These are phyloP conservation scores for Nannizzia gypsea DNA, from an alignment of 2,329 filamentous ascomycete species.

Conservation along the genomic window DNA sequence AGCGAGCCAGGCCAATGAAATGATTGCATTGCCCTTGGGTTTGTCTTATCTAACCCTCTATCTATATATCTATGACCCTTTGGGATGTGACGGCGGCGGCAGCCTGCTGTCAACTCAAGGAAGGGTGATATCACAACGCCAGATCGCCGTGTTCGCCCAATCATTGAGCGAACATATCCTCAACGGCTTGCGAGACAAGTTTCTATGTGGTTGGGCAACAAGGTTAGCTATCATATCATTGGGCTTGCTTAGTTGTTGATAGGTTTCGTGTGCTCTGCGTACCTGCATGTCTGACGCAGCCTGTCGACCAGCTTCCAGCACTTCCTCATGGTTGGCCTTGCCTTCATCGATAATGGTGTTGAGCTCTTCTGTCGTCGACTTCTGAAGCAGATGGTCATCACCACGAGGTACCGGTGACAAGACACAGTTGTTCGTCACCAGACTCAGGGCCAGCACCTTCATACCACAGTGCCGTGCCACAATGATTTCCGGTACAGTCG, in stretches of 20 bases:
- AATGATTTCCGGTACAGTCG: conserved; percentile 56
- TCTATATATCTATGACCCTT: not conserved
- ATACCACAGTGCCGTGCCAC: conserved; percentile 54
- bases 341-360: conserved; percentile 46
- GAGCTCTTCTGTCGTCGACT: conserved; percentile 40
- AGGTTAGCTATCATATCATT: conserved; percentile 10
- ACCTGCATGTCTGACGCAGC: conserved; percentile 54
- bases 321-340: conserved; percentile 54
- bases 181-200: conserved; percentile 26
- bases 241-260: not conserved
- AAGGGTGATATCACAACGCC: not conserved
- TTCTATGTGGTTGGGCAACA: conserved; percentile 18
- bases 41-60: not conserved
- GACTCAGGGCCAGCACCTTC: conserved; percentile 50
- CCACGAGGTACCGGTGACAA: conserved; percentile 48
- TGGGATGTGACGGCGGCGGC: not conserved
- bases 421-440: conserved; percentile 55
- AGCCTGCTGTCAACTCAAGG: not conserved
- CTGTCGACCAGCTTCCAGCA: conserved; percentile 48
- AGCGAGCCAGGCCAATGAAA: conserved; percentile 28
- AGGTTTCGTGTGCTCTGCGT: conserved; percentile 14
- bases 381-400: conserved; percentile 44
- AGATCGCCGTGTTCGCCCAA: not conserved
- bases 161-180: conserved; percentile 16
- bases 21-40: conserved; percentile 5